Base-by-base conservation (phyloP, 179 eudicot species). In the Sideroxylon spinosum region DNA sequence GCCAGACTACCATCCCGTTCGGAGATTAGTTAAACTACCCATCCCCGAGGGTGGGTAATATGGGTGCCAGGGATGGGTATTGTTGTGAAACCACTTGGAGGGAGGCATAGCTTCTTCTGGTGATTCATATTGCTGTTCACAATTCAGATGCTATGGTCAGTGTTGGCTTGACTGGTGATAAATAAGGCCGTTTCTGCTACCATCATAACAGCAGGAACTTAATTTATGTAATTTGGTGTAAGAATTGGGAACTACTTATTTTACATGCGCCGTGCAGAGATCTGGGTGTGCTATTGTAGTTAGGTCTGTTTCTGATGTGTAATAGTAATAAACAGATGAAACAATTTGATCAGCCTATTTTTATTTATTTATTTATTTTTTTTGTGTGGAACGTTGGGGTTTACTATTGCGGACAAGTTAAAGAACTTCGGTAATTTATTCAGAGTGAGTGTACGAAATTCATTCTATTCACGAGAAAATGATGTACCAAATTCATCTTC, bases 101-200 rank as follows among this genome's bases (percentile, higher is more conserved):
- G 44, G 5, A 37, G 44, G 44, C 44, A 1, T 3, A 3, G 5
- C 44, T 37, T 37, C 44, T 20, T 23, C 6, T 11, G 9, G 56
- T n/a, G 60, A 53, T 23, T 2, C 28, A 52, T 71, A 23, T 67
- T 37, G 23, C 16, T 52, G 23, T 53, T 29, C 46, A 19, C 28
- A n/a, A 26, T 23, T 8, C 16, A 50, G 37, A 28, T 53, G 63
- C 25, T 4, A 4, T 72, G 25, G 63, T 55, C 12, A 26, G 16
- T 19, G 49, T 23, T 17, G 23, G 28, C 26, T 26, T 53, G 9
- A 29, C 25, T 26, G 63, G 63, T 55, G 32, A 53, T 26, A 17
- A 17, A 57, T 17, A 26, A 55, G 62, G 75, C 44, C 22, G 23
- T 17, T 72, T 53, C 17, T 28, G 63, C 76, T 72, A 53, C 76